Conservation (phyloP, 768 basidiomycete genomes). For the Termitomyces sp. region DNA sequence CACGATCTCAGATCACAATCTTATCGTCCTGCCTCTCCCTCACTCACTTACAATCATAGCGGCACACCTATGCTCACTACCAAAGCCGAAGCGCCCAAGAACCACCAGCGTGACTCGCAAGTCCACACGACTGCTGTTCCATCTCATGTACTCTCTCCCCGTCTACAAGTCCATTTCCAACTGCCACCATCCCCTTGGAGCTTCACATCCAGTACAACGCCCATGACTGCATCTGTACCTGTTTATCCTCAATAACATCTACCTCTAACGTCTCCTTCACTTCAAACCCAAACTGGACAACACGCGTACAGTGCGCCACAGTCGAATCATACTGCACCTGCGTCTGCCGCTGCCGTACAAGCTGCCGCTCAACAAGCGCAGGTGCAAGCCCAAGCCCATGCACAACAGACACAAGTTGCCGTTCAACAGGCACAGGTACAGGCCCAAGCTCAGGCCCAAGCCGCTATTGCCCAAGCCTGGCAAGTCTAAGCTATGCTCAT, state of each 20-base stretch:
- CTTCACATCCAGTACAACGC: neutral
- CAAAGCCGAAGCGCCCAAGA: neutral
- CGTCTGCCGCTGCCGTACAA: neutral
- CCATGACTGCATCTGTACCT: neutral
- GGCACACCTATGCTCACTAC: neutral
- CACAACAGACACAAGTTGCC: neutral
- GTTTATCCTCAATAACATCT: neutral
- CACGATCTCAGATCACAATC: conserved; percentile 8
- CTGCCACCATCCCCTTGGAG: neutral
- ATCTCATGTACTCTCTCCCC: neutral
- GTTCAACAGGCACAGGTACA: neutral
- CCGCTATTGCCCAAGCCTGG: neutral
- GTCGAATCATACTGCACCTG: neutral
- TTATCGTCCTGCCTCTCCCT: neutral
- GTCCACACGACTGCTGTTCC: neutral
- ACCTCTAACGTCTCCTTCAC: neutral
- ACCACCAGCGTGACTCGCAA: neutral
- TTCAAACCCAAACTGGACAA: neutral
- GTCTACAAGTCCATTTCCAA: neutral
- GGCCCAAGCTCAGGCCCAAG: neutral
- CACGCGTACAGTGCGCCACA: neutral
- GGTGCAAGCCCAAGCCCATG: conserved; percentile 1
- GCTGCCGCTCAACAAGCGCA: neutral
- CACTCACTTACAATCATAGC: neutral
- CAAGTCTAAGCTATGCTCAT: neutral